phyloP scores from a whole-genome alignment of 1,139 yeast genomes.

The Candida pseudoviswanathii region DNA sequence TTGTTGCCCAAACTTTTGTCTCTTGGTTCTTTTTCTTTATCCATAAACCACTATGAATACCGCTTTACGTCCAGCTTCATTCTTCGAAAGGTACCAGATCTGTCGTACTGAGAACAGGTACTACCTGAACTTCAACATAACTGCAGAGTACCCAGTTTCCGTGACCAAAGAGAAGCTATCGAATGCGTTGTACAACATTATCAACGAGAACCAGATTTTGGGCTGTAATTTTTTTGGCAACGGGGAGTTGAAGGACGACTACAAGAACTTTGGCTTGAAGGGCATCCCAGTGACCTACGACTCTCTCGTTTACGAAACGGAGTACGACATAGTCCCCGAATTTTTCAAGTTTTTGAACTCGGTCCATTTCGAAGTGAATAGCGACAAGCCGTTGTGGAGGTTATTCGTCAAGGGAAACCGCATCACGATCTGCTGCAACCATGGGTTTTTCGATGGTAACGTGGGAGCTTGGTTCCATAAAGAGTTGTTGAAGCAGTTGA shows the following conservation, averaged over 20 bases:
- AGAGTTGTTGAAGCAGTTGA: slow-evolving; percentile 22
- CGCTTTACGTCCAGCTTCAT: slow-evolving; percentile 9
- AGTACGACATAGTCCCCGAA: slow-evolving; percentile 18
- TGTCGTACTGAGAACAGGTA: slow-evolving; percentile 24
- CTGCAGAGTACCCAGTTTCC: slow-evolving; percentile 24
- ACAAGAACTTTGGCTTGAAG: slow-evolving; percentile 17
- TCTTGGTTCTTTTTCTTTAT: too few relatives aligned
- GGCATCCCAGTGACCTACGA: slow-evolving; percentile 26
- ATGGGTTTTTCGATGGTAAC: slow-evolving; percentile 38
- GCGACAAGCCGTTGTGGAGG: slow-evolving; percentile 33
- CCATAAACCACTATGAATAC: not conserved
- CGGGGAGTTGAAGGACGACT: slow-evolving; percentile 17
- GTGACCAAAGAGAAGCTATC: slow-evolving; percentile 24
- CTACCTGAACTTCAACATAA: slow-evolving; percentile 34
- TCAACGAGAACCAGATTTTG: slow-evolving; percentile 25
- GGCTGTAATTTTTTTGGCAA: slow-evolving; percentile 21
- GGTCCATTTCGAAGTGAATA: slow-evolving; percentile 19
- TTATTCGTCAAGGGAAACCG: slow-evolving; percentile 24
- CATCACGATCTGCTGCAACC: slow-evolving; percentile 33
- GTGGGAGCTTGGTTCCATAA: slow-evolving; percentile 34
- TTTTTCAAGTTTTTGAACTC: slow-evolving; percentile 21
- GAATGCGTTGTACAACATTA: slow-evolving; percentile 24
- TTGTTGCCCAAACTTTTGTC: too few relatives aligned
- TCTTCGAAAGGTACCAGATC: slow-evolving; percentile 28
- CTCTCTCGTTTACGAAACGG: slow-evolving; percentile 25